Conservation (phyloP, 2,329 filamentous ascomycete species). For the Alternaria brassicicola region DNA sequence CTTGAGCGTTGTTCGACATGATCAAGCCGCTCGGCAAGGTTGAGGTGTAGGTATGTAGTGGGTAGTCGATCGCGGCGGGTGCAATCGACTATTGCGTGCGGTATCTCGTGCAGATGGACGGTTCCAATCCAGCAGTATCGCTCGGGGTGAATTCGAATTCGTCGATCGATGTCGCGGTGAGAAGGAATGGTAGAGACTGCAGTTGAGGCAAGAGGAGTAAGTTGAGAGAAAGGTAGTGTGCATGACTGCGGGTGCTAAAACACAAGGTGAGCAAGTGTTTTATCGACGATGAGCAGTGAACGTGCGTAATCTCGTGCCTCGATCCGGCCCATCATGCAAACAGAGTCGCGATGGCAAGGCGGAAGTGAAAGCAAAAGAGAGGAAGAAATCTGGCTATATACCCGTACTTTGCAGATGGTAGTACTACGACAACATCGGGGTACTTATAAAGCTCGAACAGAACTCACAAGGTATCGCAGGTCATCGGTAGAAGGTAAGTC, state of each 20-base stretch:
- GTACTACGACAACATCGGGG: background rate
- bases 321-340: background rate
- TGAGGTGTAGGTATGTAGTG: background rate
- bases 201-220: background rate
- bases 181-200: background rate
- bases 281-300: background rate
- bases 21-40: background rate
- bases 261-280: background rate
- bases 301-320: background rate
- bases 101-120: background rate
- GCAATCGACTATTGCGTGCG: background rate
- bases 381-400: background rate
- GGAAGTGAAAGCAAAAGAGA: background rate
- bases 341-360: background rate
- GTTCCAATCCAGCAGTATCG: background rate
- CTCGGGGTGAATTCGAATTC: background rate
- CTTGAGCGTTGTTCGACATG: background rate
- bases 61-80: background rate
- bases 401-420: background rate
- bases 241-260: background rate
- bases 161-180: background rate
- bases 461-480: background rate
- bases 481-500: background rate
- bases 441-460: background rate
- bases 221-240: background rate